Conservation (phyloP, 495 filamentous ascomycete species). For the Aspergillus nanangensis region DNA sequence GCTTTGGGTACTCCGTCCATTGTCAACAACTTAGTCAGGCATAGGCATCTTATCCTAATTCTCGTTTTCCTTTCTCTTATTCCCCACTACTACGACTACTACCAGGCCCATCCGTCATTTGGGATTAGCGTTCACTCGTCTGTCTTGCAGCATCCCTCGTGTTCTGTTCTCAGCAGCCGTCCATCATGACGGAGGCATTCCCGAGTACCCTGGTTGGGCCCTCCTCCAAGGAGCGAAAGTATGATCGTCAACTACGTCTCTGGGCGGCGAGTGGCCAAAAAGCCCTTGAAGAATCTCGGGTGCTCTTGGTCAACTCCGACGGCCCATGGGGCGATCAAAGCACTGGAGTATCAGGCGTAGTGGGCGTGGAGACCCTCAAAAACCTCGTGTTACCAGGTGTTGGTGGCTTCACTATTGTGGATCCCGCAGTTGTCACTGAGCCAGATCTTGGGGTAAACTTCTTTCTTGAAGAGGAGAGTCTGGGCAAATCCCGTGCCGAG, state of each 20-base stretch:
- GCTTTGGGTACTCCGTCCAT: background rate
- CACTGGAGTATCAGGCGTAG: slow-evolving; percentile 62
- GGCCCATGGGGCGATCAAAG: slow-evolving; percentile 33
- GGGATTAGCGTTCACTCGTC: too few relatives aligned
- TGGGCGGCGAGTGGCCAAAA: slow-evolving; percentile 93
- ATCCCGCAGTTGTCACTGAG: slow-evolving; percentile 71
- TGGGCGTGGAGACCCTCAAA: slow-evolving; percentile 91
- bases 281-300: slow-evolving; percentile 82
- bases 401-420: slow-evolving; percentile 90
- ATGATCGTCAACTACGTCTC: slow-evolving; percentile 91
- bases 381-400: slow-evolving; percentile 93
- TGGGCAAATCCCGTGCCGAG: slow-evolving; percentile 79
- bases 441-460: slow-evolving; percentile 93
- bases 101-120: too few relatives aligned
- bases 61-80: too few relatives aligned
- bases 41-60: too few relatives aligned
- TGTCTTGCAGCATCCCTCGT: too few relatives aligned
- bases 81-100: too few relatives aligned
- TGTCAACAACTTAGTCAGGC: background rate
- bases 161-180: background rate
- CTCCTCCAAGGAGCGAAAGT: slow-evolving; percentile 85
- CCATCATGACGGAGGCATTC: slow-evolving; percentile 36
- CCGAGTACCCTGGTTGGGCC: slow-evolving; percentile 47
- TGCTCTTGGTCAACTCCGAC: slow-evolving; percentile 78
- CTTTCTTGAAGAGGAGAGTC: slow-evolving; percentile 75